phyloP scores from a whole-genome alignment of 2,329 filamentous ascomycete genomes.

The Colletotrichum lindemuthianum region DNA sequence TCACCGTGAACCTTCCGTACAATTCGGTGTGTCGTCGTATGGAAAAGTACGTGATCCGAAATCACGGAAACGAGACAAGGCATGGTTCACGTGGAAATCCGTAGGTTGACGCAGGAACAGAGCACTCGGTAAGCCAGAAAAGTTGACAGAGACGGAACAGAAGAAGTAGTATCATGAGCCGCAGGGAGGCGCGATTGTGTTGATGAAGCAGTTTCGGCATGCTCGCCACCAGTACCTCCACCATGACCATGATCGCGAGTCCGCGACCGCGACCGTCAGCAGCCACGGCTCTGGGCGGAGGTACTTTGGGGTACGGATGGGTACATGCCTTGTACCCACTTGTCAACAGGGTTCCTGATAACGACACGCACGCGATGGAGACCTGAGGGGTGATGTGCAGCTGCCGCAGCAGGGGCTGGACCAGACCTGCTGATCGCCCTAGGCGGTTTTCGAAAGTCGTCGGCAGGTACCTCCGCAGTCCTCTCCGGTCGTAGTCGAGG shows the following conservation, averaged over 20 bases:
- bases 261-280: too few species aligned
- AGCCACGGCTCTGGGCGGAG: constrained; percentile 1
- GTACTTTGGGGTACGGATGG: constrained; percentile 27
- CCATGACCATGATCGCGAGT: too few species aligned
- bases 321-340: constrained; percentile 26
- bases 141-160: not conserved
- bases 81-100: constrained; percentile 15
- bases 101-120: constrained; percentile 26
- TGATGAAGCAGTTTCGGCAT: too few species aligned
- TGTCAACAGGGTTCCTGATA: constrained; percentile 29
- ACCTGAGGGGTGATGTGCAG: constrained; percentile 35
- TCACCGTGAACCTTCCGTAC: constrained; percentile 21
- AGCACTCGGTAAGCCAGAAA: constrained; percentile 5
- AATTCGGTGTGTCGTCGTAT: constrained; percentile 9
- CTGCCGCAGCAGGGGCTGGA: constrained; percentile 28
- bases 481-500: constrained; percentile 8
- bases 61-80: constrained; percentile 8
- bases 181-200: not conserved
- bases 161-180: constrained; percentile 7
- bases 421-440: constrained; percentile 29
- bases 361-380: constrained; percentile 28
- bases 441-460: constrained; percentile 20
- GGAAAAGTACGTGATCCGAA: not conserved
- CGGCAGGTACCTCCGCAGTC: constrained; percentile 19
- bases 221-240: too few species aligned